These are phyloP conservation scores for Sordaria brevicollis DNA, from an alignment of 495 filamentous ascomycete genomes.

Conservation along the genomic window DNA sequence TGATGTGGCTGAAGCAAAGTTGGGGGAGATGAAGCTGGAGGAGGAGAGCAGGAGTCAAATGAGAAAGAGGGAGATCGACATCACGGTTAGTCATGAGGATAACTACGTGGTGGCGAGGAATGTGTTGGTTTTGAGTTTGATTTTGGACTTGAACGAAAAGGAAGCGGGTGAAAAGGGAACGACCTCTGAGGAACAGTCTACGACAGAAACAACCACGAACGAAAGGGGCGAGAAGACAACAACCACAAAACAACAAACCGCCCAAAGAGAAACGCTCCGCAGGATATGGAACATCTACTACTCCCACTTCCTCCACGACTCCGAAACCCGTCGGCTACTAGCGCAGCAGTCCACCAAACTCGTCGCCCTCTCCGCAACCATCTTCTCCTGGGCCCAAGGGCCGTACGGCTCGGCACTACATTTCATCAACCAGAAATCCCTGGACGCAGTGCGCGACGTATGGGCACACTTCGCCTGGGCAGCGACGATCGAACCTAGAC, in stretches of 20 bases:
- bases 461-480: conserved; percentile 23
- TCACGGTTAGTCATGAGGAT: conserved; percentile 41
- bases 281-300: conserved; percentile 47
- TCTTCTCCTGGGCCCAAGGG: conserved; percentile 27
- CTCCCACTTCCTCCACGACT: conserved; percentile 34
- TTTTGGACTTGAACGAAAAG: conserved; percentile 29
- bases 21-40: too few species aligned
- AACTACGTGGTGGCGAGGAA: conserved; percentile 41
- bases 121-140: conserved; percentile 36
- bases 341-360: conserved; percentile 31
- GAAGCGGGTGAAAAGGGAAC: conserved; percentile 5
- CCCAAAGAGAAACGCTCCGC: not conserved
- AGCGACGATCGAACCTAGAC: not conserved
- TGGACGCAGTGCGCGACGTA: conserved; percentile 21
- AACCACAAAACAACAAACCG: too few species aligned
- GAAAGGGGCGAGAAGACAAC: too few species aligned
- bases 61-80: conserved; percentile 17
- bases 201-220: not conserved
- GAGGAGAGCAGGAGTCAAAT: not conserved
- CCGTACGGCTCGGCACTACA: conserved; percentile 24
- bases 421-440: conserved; percentile 25
- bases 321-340: conserved; percentile 22
- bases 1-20: too few species aligned
- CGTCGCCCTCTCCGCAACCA: conserved; percentile 19
- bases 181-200: not conserved